Percentiles rank a stretch among this genome's conserved stretches.
Evolutionary conservation across 2,329 filamentous ascomycete genomes (phyloP).

Genomic region (Periconia sp.): DNA sequence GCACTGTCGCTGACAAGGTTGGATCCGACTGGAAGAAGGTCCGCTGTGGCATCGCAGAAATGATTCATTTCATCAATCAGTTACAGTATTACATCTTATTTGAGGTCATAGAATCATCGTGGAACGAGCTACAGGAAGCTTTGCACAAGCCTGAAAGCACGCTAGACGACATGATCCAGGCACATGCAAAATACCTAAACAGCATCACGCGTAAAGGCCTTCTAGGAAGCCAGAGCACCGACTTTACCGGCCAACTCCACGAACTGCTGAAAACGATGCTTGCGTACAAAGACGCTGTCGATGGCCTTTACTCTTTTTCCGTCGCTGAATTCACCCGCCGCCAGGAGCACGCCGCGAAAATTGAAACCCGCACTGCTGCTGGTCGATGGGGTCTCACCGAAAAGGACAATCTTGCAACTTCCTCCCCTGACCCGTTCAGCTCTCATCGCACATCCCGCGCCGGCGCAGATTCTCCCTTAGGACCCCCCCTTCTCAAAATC

Average conservation of each 20-base stretch:
- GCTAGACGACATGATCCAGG: slow-evolving; percentile 91
- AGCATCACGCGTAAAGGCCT: slow-evolving; percentile 96
- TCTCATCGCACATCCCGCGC: slow-evolving; percentile 28
- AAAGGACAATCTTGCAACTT: slow-evolving; percentile 40
- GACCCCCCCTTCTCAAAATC: slow-evolving; percentile 44
- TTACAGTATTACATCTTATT: slow-evolving; percentile 99
- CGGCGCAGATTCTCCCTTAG: slow-evolving; percentile 52
- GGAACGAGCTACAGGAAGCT: slow-evolving; percentile 85
- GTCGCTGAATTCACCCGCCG: slow-evolving; percentile 91
- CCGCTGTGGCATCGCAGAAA: slow-evolving; percentile 87
- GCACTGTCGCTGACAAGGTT: slow-evolving; percentile 74
- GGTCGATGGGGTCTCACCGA: slow-evolving; percentile 70
- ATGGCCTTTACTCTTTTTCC: slow-evolving; percentile 92
- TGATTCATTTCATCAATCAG: slow-evolving; percentile 98
- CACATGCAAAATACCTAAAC: slow-evolving; percentile 88
- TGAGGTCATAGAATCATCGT: slow-evolving; percentile 95
- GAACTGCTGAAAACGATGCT: slow-evolving; percentile 95
- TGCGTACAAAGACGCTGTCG: slow-evolving; percentile 88
- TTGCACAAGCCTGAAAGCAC: slow-evolving; percentile 87
- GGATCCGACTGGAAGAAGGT: slow-evolving; percentile 87
- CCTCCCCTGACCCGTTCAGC: slow-evolving; percentile 30
- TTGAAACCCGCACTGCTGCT: slow-evolving; percentile 69
- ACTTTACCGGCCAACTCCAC: slow-evolving; percentile 89
- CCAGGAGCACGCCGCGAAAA: slow-evolving; percentile 82
- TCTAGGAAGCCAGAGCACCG: slow-evolving; percentile 72